phyloP scores from a whole-genome alignment of 805 yeast genomes.

The Jamesozyma jinghongensis region DNA sequence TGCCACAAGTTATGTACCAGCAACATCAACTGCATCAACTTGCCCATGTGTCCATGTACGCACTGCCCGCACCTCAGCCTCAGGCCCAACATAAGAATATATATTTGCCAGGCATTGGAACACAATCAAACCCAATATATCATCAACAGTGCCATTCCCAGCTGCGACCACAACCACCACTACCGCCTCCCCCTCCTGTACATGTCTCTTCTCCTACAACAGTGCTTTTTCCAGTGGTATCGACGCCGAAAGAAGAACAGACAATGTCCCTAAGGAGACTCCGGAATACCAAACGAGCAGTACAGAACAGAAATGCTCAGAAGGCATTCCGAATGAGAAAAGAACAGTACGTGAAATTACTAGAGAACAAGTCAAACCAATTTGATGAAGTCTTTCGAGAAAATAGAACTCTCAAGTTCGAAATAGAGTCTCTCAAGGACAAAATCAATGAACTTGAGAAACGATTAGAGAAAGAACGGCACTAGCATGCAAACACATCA shows the following conservation, averaged over 20 bases:
- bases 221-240: too few species aligned
- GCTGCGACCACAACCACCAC: neutral
- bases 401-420: constrained; percentile 5
- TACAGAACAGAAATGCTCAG: constrained; percentile 85
- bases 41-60: too few species aligned
- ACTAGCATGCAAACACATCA: too few species aligned
- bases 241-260: neutral
- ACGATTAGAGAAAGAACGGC: too few species aligned
- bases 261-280: neutral
- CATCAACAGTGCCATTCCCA: neutral
- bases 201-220: neutral
- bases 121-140: too few species aligned
- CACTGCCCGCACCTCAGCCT: too few species aligned
- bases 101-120: too few species aligned
- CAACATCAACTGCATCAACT: too few species aligned
- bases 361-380: constrained; percentile 61
- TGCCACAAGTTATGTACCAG: too few species aligned
- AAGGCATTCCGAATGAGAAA: constrained; percentile 80
- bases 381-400: constrained; percentile 52
- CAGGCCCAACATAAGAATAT: too few species aligned
- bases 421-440: constrained; percentile 4
- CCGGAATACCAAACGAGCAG: constrained; percentile 65
- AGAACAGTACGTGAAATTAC: constrained; percentile 68
- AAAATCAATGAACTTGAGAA: constrained; percentile 3
- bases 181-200: neutral